phyloP scores from a whole-genome alignment of 2,329 filamentous ascomycete species.

The Colletotrichum coccodes region DNA sequence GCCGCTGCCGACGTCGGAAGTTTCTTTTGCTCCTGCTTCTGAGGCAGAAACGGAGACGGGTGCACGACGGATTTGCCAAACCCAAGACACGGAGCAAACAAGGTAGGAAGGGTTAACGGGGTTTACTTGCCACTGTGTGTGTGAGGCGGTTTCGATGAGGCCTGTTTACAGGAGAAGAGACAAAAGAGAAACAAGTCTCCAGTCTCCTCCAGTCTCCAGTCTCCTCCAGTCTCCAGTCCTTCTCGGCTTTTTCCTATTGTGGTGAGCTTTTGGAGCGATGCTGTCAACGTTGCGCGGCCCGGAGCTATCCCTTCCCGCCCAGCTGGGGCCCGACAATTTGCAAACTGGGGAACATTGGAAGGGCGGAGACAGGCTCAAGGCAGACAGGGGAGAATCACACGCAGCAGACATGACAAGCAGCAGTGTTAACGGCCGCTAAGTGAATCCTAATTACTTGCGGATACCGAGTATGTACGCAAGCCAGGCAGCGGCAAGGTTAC shows the following conservation, averaged over 20 bases:
- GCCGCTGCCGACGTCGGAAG: background rate
- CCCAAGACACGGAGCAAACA: background rate
- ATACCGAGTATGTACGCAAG: background rate
- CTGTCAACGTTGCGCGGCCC: slow-evolving; percentile 9
- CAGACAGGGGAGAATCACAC: no score
- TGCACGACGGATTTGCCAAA: slow-evolving; percentile 14
- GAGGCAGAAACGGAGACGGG: background rate
- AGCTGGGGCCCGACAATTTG: background rate
- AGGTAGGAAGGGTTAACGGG: slow-evolving; percentile 4
- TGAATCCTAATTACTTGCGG: background rate
- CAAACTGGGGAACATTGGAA: background rate
- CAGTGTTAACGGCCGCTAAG: background rate
- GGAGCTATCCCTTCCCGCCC: slow-evolving; percentile 11
- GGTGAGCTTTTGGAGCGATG: slow-evolving; percentile 20
- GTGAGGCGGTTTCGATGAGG: background rate
- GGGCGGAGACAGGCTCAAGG: background rate
- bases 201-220: no score
- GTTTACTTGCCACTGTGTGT: background rate
- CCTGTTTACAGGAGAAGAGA: slow-evolving; percentile 11
- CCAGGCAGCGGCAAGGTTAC: background rate
- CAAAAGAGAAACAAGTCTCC: slow-evolving; percentile 14
- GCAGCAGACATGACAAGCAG: background rate
- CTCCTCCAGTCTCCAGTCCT: background rate
- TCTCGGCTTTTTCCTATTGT: slow-evolving; percentile 21
- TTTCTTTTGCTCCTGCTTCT: background rate